phyloP scores from a whole-genome alignment of 345 rosid species.

The Dipteronia sinensis region DNA sequence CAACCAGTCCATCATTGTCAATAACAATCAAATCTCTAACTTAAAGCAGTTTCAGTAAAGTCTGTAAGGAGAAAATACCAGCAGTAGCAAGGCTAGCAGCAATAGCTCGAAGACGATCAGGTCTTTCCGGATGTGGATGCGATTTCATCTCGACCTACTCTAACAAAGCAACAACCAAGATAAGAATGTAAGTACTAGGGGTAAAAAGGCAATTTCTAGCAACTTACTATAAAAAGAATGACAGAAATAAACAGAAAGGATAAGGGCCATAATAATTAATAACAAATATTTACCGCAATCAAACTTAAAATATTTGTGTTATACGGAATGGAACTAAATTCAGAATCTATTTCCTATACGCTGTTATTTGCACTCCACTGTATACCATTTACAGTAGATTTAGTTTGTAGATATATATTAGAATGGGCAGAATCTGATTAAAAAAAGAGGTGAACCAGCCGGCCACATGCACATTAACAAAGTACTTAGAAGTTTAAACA shows the following conservation, averaged over 20 bases:
- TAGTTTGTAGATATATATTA: neutral
- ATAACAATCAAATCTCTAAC: neutral
- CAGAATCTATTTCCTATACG: neutral
- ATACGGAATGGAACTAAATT: neutral
- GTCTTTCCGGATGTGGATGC: constrained; percentile 96
- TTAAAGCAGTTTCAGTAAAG: constrained; percentile 4
- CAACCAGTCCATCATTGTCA: constrained; percentile 9
- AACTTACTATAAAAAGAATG: neutral
- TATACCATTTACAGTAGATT: neutral
- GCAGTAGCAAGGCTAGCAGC: constrained; percentile 93
- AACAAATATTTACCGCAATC: neutral
- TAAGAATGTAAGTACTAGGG: constrained; percentile 17
- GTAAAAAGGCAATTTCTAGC: neutral
- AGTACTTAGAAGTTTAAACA: neutral
- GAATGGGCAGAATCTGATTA: neutral
- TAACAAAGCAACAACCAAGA: constrained; percentile 46
- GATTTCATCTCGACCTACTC: constrained; percentile 79
- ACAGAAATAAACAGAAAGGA: neutral
- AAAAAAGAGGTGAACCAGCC: neutral
- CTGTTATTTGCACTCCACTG: neutral
- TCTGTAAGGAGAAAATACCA: constrained; percentile 42
- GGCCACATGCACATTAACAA: neutral
- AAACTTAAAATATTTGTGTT: neutral
- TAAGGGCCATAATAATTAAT: too few species aligned
- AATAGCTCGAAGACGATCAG: constrained; percentile 96